Conservation (phyloP, 345 rosid genomes). For the Arabidopsis arenosa region DNA sequence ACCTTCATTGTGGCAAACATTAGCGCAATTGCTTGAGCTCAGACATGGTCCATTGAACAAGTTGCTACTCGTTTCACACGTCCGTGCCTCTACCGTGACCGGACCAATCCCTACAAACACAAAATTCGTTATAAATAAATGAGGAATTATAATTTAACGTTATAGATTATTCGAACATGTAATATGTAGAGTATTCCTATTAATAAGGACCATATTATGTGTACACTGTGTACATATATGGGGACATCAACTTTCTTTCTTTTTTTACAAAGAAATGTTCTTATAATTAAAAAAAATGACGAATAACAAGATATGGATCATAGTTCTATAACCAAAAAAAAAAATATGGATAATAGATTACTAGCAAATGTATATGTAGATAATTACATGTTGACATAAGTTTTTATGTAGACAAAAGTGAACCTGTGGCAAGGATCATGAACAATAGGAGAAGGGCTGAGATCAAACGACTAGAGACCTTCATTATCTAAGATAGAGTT, state of each 20-base stretch:
- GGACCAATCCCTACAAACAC: conserved; percentile 22
- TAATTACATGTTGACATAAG: conserved; percentile 6
- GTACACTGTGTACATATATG: no score
- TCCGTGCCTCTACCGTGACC: conserved; percentile 37
- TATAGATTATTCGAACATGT: not conserved
- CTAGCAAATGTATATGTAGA: not conserved
- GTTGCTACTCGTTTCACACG: conserved; percentile 33
- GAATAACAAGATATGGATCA: not conserved
- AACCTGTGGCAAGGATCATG: conserved; percentile 40
- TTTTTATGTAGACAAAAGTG: not conserved
- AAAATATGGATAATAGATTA: no score
- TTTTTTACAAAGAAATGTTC: not conserved
- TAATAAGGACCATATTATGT: not conserved
- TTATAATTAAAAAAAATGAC: not conserved
- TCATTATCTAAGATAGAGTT: conserved; percentile 26
- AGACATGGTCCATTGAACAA: conserved; percentile 40
- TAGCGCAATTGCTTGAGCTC: conserved; percentile 33
- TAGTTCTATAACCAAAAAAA: no score
- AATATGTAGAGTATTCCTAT: not conserved
- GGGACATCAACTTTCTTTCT: no score
- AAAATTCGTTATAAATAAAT: no score
- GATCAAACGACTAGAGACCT: conserved; percentile 26
- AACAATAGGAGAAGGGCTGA: conserved; percentile 17
- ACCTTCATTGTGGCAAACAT: conserved; percentile 41
- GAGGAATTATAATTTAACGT: not conserved